phyloP scores from a whole-genome alignment of 306 rosid species.

The Lathyrus sativus region DNA sequence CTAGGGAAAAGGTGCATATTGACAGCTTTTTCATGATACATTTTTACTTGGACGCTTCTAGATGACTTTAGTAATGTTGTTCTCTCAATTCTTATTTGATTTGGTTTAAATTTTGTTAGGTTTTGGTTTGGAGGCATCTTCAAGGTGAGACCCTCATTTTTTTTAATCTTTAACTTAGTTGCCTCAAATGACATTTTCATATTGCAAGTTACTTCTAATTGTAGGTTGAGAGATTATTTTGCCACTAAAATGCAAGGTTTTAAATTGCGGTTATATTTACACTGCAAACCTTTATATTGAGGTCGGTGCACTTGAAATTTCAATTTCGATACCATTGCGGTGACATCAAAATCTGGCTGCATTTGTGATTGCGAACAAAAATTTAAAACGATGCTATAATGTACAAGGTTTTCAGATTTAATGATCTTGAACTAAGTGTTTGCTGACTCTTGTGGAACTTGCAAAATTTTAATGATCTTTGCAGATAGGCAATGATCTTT shows the following conservation, averaged over 20 bases:
- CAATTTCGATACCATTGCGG: not conserved
- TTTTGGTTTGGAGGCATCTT: conserved; percentile 84
- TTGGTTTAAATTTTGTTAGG: conserved; percentile 50
- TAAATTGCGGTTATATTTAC: not conserved
- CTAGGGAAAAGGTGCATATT: conserved; percentile 71
- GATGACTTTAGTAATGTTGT: conserved; percentile 2
- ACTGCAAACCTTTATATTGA: not conserved
- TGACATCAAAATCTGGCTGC: not conserved
- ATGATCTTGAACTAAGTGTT: conserved; percentile 19
- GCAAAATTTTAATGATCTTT: conserved; percentile 30
- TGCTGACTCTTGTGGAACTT: conserved; percentile 26
- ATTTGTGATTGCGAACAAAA: not conserved
- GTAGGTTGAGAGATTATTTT: not conserved
- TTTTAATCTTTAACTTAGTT: not conserved
- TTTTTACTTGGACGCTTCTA: conserved; percentile 11
- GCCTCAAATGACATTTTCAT: conserved; percentile 26
- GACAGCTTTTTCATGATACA: conserved; percentile 19
- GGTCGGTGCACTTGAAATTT: not conserved
- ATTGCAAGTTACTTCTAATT: conserved; percentile 23
- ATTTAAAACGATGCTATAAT: not conserved
- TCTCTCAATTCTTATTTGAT: conserved; percentile 31
- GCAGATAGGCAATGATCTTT: conserved; percentile 79
- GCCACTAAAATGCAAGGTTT: conserved; percentile 3
- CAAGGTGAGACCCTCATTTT: conserved; percentile 55
- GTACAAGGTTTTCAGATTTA: not conserved